Evolutionary conservation across 2,329 filamentous ascomycete species (phyloP).

Genomic region (Rachicladosporium sp.): DNA sequence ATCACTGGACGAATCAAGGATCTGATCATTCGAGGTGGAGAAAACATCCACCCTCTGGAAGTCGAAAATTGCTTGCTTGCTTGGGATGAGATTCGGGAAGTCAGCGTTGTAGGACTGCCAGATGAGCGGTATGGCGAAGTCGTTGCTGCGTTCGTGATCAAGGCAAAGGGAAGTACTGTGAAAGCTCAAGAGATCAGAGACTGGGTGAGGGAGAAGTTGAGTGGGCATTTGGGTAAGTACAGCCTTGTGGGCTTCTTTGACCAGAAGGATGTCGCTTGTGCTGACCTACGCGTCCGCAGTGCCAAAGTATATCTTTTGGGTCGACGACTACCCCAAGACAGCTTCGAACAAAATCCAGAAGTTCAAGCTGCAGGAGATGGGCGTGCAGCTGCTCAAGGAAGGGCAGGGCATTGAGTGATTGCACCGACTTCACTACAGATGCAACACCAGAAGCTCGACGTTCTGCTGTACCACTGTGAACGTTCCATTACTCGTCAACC

Average conservation of each 20-base stretch:
- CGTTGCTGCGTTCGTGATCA: conserved; percentile 72
- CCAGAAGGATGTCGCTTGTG: neutral
- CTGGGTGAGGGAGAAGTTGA: conserved; percentile 61
- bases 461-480: no score
- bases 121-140: conserved; percentile 76
- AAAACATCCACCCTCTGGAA: conserved; percentile 92
- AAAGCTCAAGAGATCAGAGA: conserved; percentile 48
- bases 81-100: conserved; percentile 59
- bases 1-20: conserved; percentile 94
- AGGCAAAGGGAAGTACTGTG: conserved; percentile 33
- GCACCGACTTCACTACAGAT: no score
- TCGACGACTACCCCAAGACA: conserved; percentile 80
- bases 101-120: conserved; percentile 70
- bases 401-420: conserved; percentile 19
- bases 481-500: no score
- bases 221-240: conserved; percentile 53
- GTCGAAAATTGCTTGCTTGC: conserved; percentile 78
- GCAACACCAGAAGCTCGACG: no score
- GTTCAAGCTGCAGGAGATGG: conserved; percentile 66
- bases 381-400: conserved; percentile 35
- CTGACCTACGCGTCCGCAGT: conserved; percentile 32
- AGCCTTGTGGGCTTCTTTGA: conserved; percentile 1
- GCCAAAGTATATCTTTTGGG: conserved; percentile 83
- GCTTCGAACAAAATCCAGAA: conserved; percentile 96
- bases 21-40: conserved; percentile 84